phyloP scores from a whole-genome alignment of 352 stramenopile species.

The Thraustochytrium sp. region DNA sequence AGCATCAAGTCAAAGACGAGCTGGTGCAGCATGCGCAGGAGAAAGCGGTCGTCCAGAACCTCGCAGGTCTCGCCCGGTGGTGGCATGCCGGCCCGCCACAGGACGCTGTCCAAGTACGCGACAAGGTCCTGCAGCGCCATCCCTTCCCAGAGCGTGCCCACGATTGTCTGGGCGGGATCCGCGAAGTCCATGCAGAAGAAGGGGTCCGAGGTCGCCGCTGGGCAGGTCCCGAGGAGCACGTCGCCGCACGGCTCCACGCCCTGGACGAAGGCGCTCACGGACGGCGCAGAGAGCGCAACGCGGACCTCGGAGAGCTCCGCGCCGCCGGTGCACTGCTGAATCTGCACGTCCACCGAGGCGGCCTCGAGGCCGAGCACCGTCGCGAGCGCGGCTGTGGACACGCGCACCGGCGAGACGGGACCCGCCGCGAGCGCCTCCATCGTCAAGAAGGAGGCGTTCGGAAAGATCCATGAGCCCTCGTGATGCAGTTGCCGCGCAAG shows the following conservation, averaged over 20 bases:
- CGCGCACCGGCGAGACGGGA: not conserved
- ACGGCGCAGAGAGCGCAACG: not conserved
- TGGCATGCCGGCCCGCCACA: not conserved
- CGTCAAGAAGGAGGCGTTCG: not conserved
- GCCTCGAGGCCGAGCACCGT: not conserved
- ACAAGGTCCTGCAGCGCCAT: not conserved
- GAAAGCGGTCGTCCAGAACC: not conserved
- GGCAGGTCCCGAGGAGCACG: not conserved
- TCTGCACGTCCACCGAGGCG: not conserved
- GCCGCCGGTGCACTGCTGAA: not conserved
- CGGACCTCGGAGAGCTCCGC: not conserved
- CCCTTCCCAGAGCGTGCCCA: not conserved
- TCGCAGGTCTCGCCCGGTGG: not conserved
- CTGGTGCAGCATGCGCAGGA: not conserved
- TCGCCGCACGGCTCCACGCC: not conserved
- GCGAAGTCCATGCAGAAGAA: not conserved
- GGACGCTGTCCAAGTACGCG: not conserved
- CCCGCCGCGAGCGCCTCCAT: not conserved
- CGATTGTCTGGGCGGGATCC: not conserved
- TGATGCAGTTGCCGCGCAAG: not conserved
- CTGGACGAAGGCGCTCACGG: not conserved
- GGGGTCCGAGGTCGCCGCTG: not conserved
- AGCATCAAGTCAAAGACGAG: conserved; percentile 14
- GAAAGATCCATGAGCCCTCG: not conserved
- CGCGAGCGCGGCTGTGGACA: not conserved